Evolutionary conservation across 129 eudicot genomes (phyloP).

Genomic region (Apium graveolens): DNA sequence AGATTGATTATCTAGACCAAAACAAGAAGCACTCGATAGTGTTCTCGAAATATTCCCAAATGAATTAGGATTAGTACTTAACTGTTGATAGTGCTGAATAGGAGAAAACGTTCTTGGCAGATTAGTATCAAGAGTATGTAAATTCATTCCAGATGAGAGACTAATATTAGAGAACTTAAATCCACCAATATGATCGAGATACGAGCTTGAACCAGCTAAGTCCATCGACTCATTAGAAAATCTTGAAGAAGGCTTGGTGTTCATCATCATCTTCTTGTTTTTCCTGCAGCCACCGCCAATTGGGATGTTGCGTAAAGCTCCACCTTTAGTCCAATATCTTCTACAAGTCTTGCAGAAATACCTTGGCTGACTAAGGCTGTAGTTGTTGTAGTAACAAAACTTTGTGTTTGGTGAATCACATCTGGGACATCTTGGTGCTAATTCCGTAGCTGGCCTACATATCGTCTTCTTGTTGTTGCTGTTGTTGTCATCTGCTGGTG

Average conservation of each 20-base stretch:
- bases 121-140: neutral
- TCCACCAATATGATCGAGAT: neutral
- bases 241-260: slow-evolving; percentile 25
- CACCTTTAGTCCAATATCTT: slow-evolving; percentile 87
- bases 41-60: slow-evolving; percentile 29
- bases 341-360: slow-evolving; percentile 86
- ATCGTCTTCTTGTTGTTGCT: slow-evolving; percentile 20
- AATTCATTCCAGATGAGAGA: slow-evolving; percentile 58
- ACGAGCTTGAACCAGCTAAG: slow-evolving; percentile 15
- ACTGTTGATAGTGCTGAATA: neutral
- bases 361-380: slow-evolving; percentile 80
- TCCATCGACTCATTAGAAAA: slow-evolving; percentile 24
- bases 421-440: slow-evolving; percentile 56
- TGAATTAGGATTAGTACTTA: slow-evolving; percentile 15
- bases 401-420: slow-evolving; percentile 88
- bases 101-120: neutral
- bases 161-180: slow-evolving; percentile 36
- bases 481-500: slow-evolving; percentile 23
- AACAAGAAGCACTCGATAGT: slow-evolving; percentile 1
- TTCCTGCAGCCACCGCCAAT: slow-evolving; percentile 81
- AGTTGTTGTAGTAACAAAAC: slow-evolving; percentile 91
- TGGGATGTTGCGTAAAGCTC: slow-evolving; percentile 77
- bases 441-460: slow-evolving; percentile 24
- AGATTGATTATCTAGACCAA: slow-evolving; percentile 39
- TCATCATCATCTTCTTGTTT: slow-evolving; percentile 37